A percentile compares a stretch with the other conserved stretches of the same genome.
These are phyloP conservation scores for Rhododendron molle DNA, from an alignment of 148 eudicot genomes.

Conservation along the genomic window DNA sequence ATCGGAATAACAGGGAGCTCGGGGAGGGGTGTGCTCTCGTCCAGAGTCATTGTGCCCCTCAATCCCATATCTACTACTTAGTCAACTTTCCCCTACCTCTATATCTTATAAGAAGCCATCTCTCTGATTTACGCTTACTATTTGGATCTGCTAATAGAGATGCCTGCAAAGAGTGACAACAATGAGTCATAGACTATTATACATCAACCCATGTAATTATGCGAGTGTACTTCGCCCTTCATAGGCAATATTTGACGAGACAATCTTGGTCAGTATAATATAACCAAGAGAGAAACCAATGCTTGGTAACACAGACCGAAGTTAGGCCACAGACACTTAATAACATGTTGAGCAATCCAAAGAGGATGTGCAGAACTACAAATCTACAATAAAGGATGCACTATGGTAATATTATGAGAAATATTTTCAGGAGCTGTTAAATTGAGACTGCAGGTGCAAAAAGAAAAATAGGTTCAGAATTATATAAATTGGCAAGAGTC, in stretches of 20 bases:
- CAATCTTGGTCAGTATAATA: neutral
- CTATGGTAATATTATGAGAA: neutral
- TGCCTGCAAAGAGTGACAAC: conserved; percentile 28
- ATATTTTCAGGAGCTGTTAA: neutral
- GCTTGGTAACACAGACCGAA: neutral
- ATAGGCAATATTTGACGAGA: neutral
- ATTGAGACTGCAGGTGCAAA: neutral
- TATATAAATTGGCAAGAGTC: neutral
- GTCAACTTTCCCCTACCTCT: too few species aligned
- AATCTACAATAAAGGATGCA: neutral
- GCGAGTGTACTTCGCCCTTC: neutral
- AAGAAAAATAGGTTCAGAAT: neutral
- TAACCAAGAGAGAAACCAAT: neutral
- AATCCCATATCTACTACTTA: too few species aligned
- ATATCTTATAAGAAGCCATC: too few species aligned
- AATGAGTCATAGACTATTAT: neutral
- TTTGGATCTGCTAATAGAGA: conserved; percentile 28
- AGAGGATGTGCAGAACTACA: neutral
- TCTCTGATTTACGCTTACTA: too few species aligned
- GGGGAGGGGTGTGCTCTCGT: too few species aligned
- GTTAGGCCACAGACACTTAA: neutral
- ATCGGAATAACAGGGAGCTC: too few species aligned
- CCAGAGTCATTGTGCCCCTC: too few species aligned
- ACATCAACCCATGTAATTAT: neutral
- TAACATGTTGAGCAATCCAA: neutral